These are phyloP conservation scores for Jamesozyma spencerorum DNA, from an alignment of 805 yeast species.

Conservation along the genomic window DNA sequence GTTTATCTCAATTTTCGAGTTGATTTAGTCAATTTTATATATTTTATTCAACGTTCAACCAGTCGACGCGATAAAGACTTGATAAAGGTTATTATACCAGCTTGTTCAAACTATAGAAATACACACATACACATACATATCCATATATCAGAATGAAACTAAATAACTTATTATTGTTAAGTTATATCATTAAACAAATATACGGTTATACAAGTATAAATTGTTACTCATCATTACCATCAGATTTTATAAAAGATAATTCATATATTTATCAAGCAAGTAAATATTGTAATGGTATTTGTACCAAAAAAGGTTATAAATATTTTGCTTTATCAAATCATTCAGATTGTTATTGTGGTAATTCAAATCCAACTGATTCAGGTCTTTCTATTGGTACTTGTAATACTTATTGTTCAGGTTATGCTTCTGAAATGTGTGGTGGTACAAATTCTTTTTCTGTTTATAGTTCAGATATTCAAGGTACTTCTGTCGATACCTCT, in stretches of 20 bases:
- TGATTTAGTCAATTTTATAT: too few relatives aligned
- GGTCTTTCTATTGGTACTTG: constrained; percentile 16
- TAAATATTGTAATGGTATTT: constrained; percentile 17
- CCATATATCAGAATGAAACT: background rate
- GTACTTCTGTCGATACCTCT: constrained; percentile 5
- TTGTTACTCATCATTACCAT: constrained; percentile 26
- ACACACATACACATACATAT: background rate
- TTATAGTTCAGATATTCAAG: constrained; percentile 29
- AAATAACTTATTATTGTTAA: background rate
- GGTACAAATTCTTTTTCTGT: constrained; percentile 42
- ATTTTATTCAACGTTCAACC: too few relatives aligned
- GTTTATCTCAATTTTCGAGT: too few relatives aligned
- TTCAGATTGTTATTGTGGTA: constrained; percentile 28
- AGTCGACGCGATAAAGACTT: too few relatives aligned
- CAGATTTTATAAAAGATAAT: constrained; percentile 18
- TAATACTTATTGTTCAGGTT: constrained; percentile 45
- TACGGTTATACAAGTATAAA: constrained; percentile 14
- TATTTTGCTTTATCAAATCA: constrained; percentile 26
- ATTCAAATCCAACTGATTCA: constrained; percentile 13
- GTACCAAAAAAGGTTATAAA: constrained; percentile 13
- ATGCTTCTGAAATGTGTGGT: constrained; percentile 51
- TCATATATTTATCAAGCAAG: constrained; percentile 24
- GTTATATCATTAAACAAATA: constrained; percentile 2
- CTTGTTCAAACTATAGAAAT: background rate
- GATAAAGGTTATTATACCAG: too few relatives aligned